Evolutionary conservation across 768 basidiomycete species (phyloP).

Genomic region (Termitomyces sp.): DNA sequence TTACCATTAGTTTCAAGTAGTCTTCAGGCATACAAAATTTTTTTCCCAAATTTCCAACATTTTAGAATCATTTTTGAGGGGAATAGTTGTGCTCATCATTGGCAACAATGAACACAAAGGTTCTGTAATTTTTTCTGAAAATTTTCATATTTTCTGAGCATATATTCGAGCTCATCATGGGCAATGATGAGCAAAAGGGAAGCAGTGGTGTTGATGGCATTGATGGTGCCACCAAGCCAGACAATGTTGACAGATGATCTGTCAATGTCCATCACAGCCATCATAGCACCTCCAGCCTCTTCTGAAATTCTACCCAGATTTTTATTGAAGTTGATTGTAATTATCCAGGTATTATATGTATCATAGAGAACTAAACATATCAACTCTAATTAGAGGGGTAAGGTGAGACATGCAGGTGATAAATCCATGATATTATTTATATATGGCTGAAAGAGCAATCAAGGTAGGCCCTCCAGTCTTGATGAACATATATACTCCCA

Average conservation of each 20-base stretch:
- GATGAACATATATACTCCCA: too few relatives aligned
- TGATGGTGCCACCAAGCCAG: not conserved
- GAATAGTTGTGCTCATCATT: not conserved
- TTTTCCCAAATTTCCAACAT: not conserved
- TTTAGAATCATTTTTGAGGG: not conserved
- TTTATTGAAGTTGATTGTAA: too few relatives aligned
- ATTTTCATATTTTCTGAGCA: not conserved
- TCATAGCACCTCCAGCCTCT: not conserved
- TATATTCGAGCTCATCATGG: not conserved
- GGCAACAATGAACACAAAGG: not conserved
- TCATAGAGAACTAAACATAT: too few relatives aligned
- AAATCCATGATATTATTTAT: too few relatives aligned
- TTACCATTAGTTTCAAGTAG: too few relatives aligned
- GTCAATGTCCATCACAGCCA: not conserved
- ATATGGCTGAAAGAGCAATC: too few relatives aligned
- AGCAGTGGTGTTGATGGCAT: not conserved
- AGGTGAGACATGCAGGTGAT: too few relatives aligned
- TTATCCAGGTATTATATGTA: too few relatives aligned
- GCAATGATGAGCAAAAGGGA: not conserved
- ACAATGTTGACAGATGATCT: not conserved
- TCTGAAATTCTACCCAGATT: too few relatives aligned
- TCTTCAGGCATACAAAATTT: too few relatives aligned
- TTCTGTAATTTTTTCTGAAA: not conserved
- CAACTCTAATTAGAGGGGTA: too few relatives aligned
- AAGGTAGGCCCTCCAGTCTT: too few relatives aligned